These are phyloP conservation scores for Fusarium illudens DNA, from an alignment of 2,329 filamentous ascomycete genomes.

Conservation along the genomic window DNA sequence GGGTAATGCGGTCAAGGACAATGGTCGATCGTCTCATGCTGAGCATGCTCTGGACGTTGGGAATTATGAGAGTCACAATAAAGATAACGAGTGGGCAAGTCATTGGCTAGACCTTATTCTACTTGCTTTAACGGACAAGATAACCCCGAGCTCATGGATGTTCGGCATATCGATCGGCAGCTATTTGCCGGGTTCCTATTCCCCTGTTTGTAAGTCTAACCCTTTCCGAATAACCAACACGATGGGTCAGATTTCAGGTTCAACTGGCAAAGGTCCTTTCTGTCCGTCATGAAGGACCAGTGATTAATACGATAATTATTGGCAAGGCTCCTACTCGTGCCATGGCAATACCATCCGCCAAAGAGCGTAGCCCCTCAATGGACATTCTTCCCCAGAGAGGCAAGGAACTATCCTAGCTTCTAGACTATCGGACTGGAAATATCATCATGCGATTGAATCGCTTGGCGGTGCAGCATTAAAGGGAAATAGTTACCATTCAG, in stretches of 20 bases:
- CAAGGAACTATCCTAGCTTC: not conserved
- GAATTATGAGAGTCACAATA: not conserved
- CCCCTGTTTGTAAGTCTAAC: not conserved
- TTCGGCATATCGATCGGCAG: not conserved
- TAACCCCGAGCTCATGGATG: not conserved
- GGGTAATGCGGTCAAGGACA: not conserved
- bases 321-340: not conserved
- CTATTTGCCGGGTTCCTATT: not conserved
- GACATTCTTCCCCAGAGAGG: not conserved
- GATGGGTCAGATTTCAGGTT: not conserved
- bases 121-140: not conserved
- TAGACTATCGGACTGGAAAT: not conserved
- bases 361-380: not conserved
- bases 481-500: constrained; percentile 2
- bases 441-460: not conserved
- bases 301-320: too few relatives aligned
- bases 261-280: not conserved
- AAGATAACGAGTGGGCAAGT: not conserved
- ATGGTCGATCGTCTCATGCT: not conserved
- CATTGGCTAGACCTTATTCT: not conserved
- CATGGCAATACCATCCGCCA: not conserved
- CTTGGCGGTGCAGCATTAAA: not conserved
- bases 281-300: too few relatives aligned
- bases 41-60: not conserved
- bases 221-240: not conserved